Base-by-base conservation (phyloP, 495 filamentous ascomycete genomes). In the Neurospora sp. region DNA sequence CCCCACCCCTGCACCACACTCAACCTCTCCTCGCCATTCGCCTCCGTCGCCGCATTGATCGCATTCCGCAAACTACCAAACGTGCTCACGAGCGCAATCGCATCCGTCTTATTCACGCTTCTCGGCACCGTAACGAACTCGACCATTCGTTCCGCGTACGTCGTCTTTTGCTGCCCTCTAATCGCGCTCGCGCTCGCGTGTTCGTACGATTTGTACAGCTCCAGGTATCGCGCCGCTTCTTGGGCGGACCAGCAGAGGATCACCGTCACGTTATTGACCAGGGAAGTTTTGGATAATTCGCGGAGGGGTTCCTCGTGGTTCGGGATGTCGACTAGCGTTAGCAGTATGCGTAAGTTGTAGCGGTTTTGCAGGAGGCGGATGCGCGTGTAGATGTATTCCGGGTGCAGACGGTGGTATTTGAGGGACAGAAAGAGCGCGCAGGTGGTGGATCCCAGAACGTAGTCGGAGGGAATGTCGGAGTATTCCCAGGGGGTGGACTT, bases 371-470 rank as follows among this genome's bases (percentile, higher is more conserved):
- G 83, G 41, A 87, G 87, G 65, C 90, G 88, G 73, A 99, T 93
- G 72, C 96, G 93, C 31, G 90, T 92, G 85, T 98, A 98, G 78
- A 99, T 92, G 83, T 99, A 99, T 81, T 98, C 96, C 2, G 96
- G 96, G 80, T 99, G 96, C 68, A 98, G 83, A 12, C 96, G 93
- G 81, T 99, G 96, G 81, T 99, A 99, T 81, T 99, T 99, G 40
- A 99, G 86, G 37, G 91, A 79, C 18, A 99, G 86, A 77, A 98
- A 99, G 8, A 99, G 85, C 1, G 92, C 94, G 74, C 95, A 98
- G 20, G 95, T 95, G 1, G 94, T 98, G 31, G 84, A 77, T 6
- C 96, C 96, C 3, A 99, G 85, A 9, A 93, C 91, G 78, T 97
- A 99, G 81, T 99, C 96, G 20, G 95, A 92, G 0, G 91, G 91